Conservation (phyloP, 2,329 filamentous ascomycete genomes). For the Arthrinium puccinioides region DNA sequence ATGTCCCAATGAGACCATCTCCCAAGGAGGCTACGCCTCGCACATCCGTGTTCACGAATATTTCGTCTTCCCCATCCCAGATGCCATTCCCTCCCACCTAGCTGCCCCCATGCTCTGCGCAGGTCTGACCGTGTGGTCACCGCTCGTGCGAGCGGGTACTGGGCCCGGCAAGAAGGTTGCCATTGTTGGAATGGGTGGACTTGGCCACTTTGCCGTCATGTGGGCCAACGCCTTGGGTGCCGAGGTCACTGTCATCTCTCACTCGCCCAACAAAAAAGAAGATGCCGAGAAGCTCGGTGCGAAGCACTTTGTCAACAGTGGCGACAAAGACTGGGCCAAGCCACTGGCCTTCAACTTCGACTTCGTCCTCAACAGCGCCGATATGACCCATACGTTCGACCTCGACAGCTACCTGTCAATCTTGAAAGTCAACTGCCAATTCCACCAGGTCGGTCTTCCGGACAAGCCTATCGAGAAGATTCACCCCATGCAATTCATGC, state of each 20-base stretch:
- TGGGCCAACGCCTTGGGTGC: constrained; percentile 65
- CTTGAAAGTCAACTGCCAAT: constrained; percentile 44
- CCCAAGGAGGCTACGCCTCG: constrained; percentile 57
- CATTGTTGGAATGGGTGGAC: constrained; percentile 64
- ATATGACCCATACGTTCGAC: constrained; percentile 47
- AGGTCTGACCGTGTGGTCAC: constrained; percentile 67
- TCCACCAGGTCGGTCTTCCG: constrained; percentile 52
- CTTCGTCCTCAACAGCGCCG: constrained; percentile 42
- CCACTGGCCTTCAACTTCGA: constrained; percentile 43
- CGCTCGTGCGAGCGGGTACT: constrained; percentile 57
- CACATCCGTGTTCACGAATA: constrained; percentile 43
- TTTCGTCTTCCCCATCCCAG: constrained; percentile 55
- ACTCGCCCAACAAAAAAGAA: constrained; percentile 47
- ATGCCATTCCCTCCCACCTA: constrained; percentile 38
- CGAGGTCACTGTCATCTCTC: constrained; percentile 58
- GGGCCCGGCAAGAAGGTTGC: constrained; percentile 67
- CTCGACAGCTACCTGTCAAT: constrained; percentile 42
- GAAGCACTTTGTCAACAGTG: constrained; percentile 40
- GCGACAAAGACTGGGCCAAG: constrained; percentile 49
- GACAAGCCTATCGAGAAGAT: constrained; percentile 39
- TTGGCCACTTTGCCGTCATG: constrained; percentile 67
- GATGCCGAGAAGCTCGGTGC: constrained; percentile 58
- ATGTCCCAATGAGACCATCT: constrained; percentile 45
- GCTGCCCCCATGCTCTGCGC: constrained; percentile 69
- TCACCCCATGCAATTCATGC: constrained; percentile 32